Evolutionary conservation across 176 grass and related monocot genomes (phyloP).

Genomic region (Raddia guianensis): DNA sequence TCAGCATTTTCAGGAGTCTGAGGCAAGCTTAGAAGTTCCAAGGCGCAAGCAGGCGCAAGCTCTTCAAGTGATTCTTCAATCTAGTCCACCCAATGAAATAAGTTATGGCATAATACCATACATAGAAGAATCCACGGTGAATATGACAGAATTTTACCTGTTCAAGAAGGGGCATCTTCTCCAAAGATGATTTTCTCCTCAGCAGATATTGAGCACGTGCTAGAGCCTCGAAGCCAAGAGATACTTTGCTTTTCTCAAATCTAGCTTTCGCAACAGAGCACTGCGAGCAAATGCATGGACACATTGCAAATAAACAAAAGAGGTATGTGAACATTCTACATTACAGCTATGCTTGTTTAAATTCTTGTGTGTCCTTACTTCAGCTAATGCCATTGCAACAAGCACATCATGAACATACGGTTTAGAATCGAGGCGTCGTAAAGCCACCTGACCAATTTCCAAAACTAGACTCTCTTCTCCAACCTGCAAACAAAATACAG

Average conservation of each 20-base stretch:
- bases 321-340: not conserved
- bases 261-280: conserved; percentile 92
- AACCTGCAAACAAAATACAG: conserved; percentile 58
- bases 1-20: conserved; percentile 74
- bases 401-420: conserved; percentile 81
- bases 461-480: conserved; percentile 90
- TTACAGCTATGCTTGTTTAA: conserved; percentile 11
- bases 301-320: conserved; percentile 26
- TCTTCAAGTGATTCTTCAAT: conserved; percentile 99
- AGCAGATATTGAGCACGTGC: conserved; percentile 89
- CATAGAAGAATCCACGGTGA: conserved; percentile 18
- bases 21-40: conserved; percentile 74
- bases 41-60: conserved; percentile 93
- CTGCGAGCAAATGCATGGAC: conserved; percentile 54
- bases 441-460: conserved; percentile 76
- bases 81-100: conserved; percentile 55
- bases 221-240: conserved; percentile 93
- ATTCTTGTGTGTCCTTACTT: conserved; percentile 59
- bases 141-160: conserved; percentile 60
- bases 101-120: conserved; percentile 32
- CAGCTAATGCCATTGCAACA: conserved; percentile 90
- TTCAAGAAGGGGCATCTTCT: conserved; percentile 83
- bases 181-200: conserved; percentile 81
- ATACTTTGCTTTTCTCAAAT: conserved; percentile 94
- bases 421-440: conserved; percentile 72